Conservation (phyloP, 2,329 filamentous ascomycete species). For the Aspergillus fumigatus region DNA sequence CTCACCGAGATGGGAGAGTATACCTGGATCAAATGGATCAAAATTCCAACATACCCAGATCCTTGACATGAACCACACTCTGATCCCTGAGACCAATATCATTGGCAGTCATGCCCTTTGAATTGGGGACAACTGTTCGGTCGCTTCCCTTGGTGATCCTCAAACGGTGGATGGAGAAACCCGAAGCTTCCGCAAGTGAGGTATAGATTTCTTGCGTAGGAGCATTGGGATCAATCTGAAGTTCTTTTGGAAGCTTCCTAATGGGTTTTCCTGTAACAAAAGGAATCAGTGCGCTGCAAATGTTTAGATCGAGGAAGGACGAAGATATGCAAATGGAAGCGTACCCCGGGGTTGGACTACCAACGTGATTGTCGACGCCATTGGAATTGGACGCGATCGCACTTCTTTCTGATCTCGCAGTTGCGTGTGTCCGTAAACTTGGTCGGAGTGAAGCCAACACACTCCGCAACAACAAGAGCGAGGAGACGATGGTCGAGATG, state of each 20-base stretch:
- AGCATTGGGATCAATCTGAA: slow-evolving; percentile 49
- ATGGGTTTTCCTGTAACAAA: slow-evolving; percentile 55
- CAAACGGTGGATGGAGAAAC: slow-evolving; percentile 55
- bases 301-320: neutral
- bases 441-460: neutral
- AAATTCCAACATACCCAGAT: slow-evolving; percentile 64
- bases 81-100: slow-evolving; percentile 55
- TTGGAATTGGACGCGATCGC: slow-evolving; percentile 10
- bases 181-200: slow-evolving; percentile 51
- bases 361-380: slow-evolving; percentile 37
- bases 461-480: neutral
- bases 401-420: neutral
- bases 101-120: slow-evolving; percentile 47
- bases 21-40: neutral
- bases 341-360: slow-evolving; percentile 41
- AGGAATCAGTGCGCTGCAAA: slow-evolving; percentile 11
- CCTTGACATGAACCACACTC: slow-evolving; percentile 76
- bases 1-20: neutral
- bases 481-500: neutral
- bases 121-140: slow-evolving; percentile 54
- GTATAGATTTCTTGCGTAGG: slow-evolving; percentile 54
- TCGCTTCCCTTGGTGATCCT: slow-evolving; percentile 63
- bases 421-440: neutral
- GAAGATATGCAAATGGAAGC: slow-evolving; percentile 6
- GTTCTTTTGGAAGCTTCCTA: slow-evolving; percentile 54